Base-by-base conservation (phyloP, 345 rosid genomes). In the Lepidium sativum region DNA sequence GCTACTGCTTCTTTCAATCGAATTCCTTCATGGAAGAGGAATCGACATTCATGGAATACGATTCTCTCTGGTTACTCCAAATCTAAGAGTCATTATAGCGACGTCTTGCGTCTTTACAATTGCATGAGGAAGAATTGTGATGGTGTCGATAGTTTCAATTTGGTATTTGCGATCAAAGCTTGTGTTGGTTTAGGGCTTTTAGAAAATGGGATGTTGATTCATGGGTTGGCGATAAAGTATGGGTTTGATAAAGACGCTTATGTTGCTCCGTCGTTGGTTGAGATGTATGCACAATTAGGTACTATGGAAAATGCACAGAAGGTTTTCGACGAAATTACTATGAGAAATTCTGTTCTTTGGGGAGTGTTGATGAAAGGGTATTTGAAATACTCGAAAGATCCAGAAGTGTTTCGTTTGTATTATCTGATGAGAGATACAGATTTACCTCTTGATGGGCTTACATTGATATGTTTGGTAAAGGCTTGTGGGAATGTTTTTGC, bases 351-450 rank as follows among this genome's bases (percentile, higher is more conserved):
- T 18, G 79, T 87, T 48, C 80, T 80, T 41, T 83, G 85, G 85
- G 84, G 86, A 29, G 73, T 77, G 45, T 55, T 85, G 79, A 77
- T 85, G 75, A 74, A 73, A 32, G 88, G 88, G 1, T 83, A 77
- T 17, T 74, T 80, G 20, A 85, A 59, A 63, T 60, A 27, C 74
- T 58, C 78, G 31, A 45, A 59, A 49, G 67, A 78, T 44, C 10
- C 43, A 9, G 61, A 78, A 67, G 82, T 75, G 2, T 72, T 83
- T 54, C 69, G 72, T 63, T 65, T 81, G 67, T 78, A 71, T 48
- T 38, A 42, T 71, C 70, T 69, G 59, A 83, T 83, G 85, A 78
- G 79, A 70, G 75, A 62, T 6, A n/a, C 49, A 1, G 66, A 68
- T 33, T 12, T 79, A 4, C 61, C 11, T 15, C 25, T 57, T 7